Evolutionary conservation across 169 alveolate species (phyloP), one percentile per base, ranked within the genome.

Genomic region (Cytauxzoon felis): DNA sequence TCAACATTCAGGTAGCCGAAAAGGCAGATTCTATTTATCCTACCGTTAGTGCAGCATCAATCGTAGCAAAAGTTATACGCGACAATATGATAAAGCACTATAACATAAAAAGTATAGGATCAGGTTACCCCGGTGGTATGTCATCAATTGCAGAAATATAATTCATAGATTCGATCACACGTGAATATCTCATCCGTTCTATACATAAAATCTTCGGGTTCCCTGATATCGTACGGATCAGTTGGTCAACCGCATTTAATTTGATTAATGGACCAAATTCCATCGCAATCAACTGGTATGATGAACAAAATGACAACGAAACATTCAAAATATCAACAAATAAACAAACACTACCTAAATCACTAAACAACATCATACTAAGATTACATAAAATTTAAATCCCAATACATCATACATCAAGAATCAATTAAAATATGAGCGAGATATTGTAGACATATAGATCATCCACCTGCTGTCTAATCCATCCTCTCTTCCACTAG

Each of bases 21-120:
- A 97, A 95, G 72, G 99, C 99, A 2, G 99, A 97, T 80, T 84
- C 97, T 34, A 87, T 90, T 41, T 94, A 54, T 72, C 94, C 96
- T 45, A 93, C 93, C 29, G 99, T 97, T 32, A 90, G 98, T 63
- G 99, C 99, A 11, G 99, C 99, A 0, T 93, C 98, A 23, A 96
- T 97, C 26, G 81, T 90, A 54, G 99, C 99, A 21, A 96, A 96
- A 82, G 98, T 96, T 27, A 90, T 96, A 34, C 87, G 99, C 75
- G 99, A 96, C 82, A 59, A 63, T 68, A 75, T 70, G 87, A 88
- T 81, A 34, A 70, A 67, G 53, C 38, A 47, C 33, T 49, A 50
- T 56, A 76, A 68, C n/a, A 75, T 43, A 13, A 71, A 57, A 38
- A 56, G 73, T 27, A 69, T 86, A 24, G 91, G 91, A 2, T 86